Evolutionary conservation across 306 rosid species (phyloP), one percentile per base, ranked within the genome.

Genomic region (Argentina anserina): DNA sequence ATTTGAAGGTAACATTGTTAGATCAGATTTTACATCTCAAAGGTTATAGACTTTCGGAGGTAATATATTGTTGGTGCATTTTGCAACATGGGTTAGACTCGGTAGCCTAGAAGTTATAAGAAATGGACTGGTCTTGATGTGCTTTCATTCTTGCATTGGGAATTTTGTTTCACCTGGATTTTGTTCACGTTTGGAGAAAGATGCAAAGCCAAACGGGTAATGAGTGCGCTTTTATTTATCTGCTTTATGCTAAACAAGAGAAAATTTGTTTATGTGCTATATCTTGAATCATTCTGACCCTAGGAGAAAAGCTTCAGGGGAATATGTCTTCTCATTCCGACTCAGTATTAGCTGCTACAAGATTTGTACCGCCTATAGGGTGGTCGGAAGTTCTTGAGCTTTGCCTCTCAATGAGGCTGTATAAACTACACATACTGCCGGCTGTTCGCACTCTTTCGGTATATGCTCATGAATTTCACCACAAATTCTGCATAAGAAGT

Each of bases 391-490:
- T 0, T 34, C 26, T 34, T 7, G 37, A 34, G 8, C 1, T 2
- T 29, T 2, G 18, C 23, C 39, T 72, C 42, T 28, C 21, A 28
- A 29, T 0, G 41, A 41, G 67, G 28, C 28, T 17, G 21, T 64
- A 1, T 76, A 72, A 45, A 47, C 87, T 85, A 86, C 43, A 68
- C 81, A 58, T 49, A 39, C 60, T 81, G 87, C n/a, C 74, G 77
- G 41, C 45, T 80, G 78, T 73, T 76, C 13, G 81, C 80, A 82
- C 86, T 73, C 82, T 84, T 93, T 70, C 92, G 80, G 85, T 78
- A 84, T 65, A 87, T 82, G 87, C 97, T 80, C 92, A 89, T 87
- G 91, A 93, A 93, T 80, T 93, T 93, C 53, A 88, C 94, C 70
- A 89, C 84, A 80, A 91, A 93, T 82, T 93, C 98, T 90, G 98